Conservation (phyloP, 2,329 filamentous ascomycete species). For the Clarireedia hainanense region DNA sequence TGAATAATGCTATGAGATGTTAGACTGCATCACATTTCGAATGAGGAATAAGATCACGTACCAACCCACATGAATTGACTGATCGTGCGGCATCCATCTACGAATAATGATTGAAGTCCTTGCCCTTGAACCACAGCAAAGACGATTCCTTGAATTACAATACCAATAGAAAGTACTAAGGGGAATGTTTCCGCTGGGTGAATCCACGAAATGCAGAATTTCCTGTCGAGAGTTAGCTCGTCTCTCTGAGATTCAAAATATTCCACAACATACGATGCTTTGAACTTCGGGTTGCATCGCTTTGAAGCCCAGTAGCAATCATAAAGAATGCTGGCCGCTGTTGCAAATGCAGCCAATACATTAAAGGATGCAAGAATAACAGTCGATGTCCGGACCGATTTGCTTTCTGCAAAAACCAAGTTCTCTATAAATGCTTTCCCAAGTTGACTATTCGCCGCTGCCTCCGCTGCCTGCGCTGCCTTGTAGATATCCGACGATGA, state of each 20-base stretch:
- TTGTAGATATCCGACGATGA: slow-evolving; percentile 6
- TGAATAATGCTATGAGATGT: slow-evolving; percentile 50
- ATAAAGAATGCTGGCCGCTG: slow-evolving; percentile 48
- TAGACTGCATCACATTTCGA: slow-evolving; percentile 10
- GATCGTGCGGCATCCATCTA: slow-evolving; percentile 43
- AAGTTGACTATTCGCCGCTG: slow-evolving; percentile 8
- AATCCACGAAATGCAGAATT: slow-evolving; percentile 28
- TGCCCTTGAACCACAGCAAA: slow-evolving; percentile 50
- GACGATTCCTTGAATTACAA: slow-evolving; percentile 48
- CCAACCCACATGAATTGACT: slow-evolving; percentile 54
- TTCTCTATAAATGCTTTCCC: slow-evolving; percentile 22
- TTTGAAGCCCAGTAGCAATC: slow-evolving; percentile 35
- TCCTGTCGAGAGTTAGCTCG: slow-evolving; percentile 19
- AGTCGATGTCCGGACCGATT: slow-evolving; percentile 52
- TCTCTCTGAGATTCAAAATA: slow-evolving; percentile 25
- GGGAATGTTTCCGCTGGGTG: slow-evolving; percentile 38
- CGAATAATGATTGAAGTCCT: slow-evolving; percentile 44
- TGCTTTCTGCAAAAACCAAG: slow-evolving; percentile 32
- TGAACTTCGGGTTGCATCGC: slow-evolving; percentile 27
- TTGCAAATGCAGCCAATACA: slow-evolving; percentile 47
- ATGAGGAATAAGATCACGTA: slow-evolving; percentile 27
- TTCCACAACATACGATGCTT: slow-evolving; percentile 35
- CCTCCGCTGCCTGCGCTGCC: slow-evolving; percentile 7
- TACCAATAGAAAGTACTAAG: slow-evolving; percentile 48
- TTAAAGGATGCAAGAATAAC: slow-evolving; percentile 56